Evolutionary conservation across 148 eudicot species (phyloP).

Genomic region (Arctostaphylos glauca): DNA sequence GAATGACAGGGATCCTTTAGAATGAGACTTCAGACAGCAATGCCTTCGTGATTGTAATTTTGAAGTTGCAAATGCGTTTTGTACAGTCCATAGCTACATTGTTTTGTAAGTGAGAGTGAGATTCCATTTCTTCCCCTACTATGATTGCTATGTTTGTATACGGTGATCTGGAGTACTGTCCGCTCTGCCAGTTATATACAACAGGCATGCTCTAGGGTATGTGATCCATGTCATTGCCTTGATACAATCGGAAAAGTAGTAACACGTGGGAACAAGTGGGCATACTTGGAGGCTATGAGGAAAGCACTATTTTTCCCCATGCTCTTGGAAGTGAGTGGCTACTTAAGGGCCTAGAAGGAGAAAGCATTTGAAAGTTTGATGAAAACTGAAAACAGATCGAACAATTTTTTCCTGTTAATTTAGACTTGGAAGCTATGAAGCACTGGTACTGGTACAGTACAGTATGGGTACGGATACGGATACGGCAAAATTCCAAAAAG

Average conservation of each 20-base stretch:
- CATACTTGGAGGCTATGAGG: conserved; percentile 1
- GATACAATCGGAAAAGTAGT: not conserved
- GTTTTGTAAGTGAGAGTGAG: not conserved
- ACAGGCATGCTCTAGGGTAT: not conserved
- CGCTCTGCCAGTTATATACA: not conserved
- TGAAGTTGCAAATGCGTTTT: not conserved
- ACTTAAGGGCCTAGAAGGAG: not conserved
- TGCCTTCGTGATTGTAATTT: not conserved
- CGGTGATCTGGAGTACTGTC: conserved; percentile 2
- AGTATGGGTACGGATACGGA: no score
- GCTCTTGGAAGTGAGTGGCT: not conserved
- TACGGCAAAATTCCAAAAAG: no score
- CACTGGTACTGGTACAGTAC: no score
- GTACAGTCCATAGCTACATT: not conserved
- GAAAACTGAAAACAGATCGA: not conserved
- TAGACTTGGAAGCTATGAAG: not conserved
- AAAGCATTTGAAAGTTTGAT: not conserved
- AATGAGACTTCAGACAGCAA: not conserved
- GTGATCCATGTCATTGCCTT: not conserved
- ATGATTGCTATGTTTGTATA: not conserved
- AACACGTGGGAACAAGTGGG: not conserved
- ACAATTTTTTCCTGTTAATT: not conserved
- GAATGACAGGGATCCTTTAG: not conserved
- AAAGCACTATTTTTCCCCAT: not conserved
- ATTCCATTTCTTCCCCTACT: not conserved